Conservation (phyloP, 2,329 filamentous ascomycete species). For the Phaeoacremonium minimum region DNA sequence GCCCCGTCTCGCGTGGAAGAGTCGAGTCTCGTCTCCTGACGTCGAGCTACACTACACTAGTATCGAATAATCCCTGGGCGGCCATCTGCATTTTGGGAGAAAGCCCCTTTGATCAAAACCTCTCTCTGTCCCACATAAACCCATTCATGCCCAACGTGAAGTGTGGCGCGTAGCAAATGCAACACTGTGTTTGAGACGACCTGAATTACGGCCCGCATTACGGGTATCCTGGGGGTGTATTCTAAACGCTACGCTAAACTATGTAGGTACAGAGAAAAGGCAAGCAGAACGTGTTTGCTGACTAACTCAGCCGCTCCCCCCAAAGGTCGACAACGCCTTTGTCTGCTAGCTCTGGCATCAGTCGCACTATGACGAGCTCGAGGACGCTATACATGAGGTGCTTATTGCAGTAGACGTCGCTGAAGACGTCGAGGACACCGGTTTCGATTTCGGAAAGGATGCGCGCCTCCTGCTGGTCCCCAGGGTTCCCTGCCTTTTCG, state of each 20-base stretch:
- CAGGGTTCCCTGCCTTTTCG: background rate
- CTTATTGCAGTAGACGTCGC: constrained; percentile 86
- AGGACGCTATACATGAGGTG: constrained; percentile 80
- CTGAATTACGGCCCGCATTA: too few relatives aligned
- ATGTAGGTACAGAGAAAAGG: background rate
- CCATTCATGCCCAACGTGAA: too few relatives aligned
- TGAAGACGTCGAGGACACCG: constrained; percentile 67
- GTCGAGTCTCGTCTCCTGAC: too few relatives aligned
- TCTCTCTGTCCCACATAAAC: background rate
- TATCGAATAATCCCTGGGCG: too few relatives aligned
- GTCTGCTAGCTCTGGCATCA: constrained; percentile 80
- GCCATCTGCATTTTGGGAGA: constrained; percentile 9
- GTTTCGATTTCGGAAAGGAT: constrained; percentile 57
- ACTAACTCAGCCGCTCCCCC: constrained; percentile 59
- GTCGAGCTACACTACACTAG: too few relatives aligned
- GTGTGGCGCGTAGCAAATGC: too few relatives aligned
- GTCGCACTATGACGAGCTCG: constrained; percentile 73
- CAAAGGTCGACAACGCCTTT: constrained; percentile 67
- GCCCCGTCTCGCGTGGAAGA: too few relatives aligned
- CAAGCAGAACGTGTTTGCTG: background rate
- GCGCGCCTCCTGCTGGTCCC: constrained; percentile 37
- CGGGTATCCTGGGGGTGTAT: too few relatives aligned
- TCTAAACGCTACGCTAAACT: too few relatives aligned
- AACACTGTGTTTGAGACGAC: too few relatives aligned
- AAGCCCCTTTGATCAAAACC: too few relatives aligned